Percentiles rank a stretch among this genome's conserved stretches.
Evolutionary conservation across 768 basidiomycete genomes (phyloP).

Genomic region (Rhodotorula graminis): DNA sequence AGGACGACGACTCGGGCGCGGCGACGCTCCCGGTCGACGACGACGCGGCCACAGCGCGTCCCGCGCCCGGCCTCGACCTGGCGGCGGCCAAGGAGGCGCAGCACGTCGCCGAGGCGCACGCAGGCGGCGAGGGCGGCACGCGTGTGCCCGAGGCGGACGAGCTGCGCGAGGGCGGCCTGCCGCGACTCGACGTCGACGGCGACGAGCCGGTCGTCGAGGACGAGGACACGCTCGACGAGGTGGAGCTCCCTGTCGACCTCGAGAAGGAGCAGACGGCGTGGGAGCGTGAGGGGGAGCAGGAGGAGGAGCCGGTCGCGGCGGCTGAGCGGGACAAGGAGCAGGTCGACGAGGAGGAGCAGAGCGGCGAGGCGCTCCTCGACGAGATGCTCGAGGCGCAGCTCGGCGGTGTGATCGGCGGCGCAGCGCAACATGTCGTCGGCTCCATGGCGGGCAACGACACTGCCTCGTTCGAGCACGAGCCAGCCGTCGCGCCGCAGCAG

Average conservation of each 20-base stretch:
- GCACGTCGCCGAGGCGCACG: background rate
- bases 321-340: background rate
- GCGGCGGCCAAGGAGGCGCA: background rate
- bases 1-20: no score
- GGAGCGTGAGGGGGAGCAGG: background rate
- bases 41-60: no score
- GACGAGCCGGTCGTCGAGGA: background rate
- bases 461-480: no score
- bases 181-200: background rate
- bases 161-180: background rate
- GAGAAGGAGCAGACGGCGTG: background rate
- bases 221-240: background rate
- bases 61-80: background rate
- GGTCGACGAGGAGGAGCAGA: background rate
- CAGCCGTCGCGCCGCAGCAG: no score
- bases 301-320: background rate
- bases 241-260: slow-evolving; percentile 7
- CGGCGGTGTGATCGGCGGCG: background rate
- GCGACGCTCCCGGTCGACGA: no score
- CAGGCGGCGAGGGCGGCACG: background rate
- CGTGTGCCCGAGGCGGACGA: background rate
- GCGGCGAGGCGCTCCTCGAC: slow-evolving; percentile 7
- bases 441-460: no score
- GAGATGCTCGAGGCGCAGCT: slow-evolving; percentile 10
- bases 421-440: no score